These are phyloP conservation scores for Musa acuminata DNA, from an alignment of 176 grass and related monocot genomes.

Conservation along the genomic window DNA sequence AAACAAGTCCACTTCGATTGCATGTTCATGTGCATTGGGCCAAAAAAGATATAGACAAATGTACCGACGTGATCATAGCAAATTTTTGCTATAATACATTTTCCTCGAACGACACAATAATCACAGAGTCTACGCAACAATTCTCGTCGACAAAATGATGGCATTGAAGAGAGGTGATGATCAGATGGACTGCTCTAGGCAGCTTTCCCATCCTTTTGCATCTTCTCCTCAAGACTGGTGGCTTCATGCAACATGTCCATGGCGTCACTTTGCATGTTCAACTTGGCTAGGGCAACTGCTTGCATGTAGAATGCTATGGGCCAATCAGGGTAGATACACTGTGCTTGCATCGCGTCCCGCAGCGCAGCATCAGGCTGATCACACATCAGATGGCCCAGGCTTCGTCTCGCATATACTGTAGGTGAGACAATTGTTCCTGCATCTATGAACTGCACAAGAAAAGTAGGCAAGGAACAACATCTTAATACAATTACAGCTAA, in stretches of 20 bases:
- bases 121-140: neutral
- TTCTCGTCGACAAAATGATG: neutral
- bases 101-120: neutral
- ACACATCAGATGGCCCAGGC: slow-evolving; percentile 84
- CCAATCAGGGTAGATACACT: slow-evolving; percentile 79
- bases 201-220: slow-evolving; percentile 40
- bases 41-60: neutral
- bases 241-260: slow-evolving; percentile 85
- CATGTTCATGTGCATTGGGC: neutral
- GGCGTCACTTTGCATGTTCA: slow-evolving; percentile 75
- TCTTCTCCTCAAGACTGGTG: slow-evolving; percentile 70
- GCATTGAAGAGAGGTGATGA: neutral
- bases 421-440: slow-evolving; percentile 90
- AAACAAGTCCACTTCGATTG: neutral
- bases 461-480: neutral
- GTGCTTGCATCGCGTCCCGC: slow-evolving; percentile 89
- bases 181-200: neutral
- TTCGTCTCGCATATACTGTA: slow-evolving; percentile 68
- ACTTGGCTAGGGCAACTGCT: slow-evolving; percentile 70
- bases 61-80: neutral
- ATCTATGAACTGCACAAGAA: slow-evolving; percentile 62
- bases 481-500: neutral
- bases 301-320: slow-evolving; percentile 96
- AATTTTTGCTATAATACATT: slow-evolving; percentile 4
- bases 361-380: slow-evolving; percentile 78